These are phyloP conservation scores for Solanum hybrid DNA, from an alignment of 305 asterid genomes.

Conservation along the genomic window DNA sequence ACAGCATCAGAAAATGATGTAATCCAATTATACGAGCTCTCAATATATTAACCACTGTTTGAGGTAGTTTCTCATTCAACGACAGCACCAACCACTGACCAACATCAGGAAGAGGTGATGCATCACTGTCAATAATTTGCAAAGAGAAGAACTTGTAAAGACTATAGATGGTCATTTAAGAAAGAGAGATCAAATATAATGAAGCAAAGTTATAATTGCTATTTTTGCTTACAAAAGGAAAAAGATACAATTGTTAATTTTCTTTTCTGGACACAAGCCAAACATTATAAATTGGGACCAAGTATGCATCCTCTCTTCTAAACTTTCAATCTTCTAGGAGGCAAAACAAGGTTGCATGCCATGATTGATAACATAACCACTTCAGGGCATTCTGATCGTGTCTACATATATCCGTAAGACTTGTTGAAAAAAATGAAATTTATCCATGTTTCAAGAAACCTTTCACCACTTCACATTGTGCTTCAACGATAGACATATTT, in stretches of 20 bases:
- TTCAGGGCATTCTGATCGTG: background rate
- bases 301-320: background rate
- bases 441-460: background rate
- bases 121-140: slow-evolving; percentile 32
- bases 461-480: background rate
- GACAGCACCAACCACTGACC: slow-evolving; percentile 95
- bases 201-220: background rate
- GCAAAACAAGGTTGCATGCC: background rate
- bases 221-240: background rate
- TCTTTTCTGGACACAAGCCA: background rate
- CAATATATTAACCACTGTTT: slow-evolving; percentile 41
- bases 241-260: background rate
- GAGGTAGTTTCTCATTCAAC: slow-evolving; percentile 72
- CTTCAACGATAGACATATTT: background rate
- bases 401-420: background rate
- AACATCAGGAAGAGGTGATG: slow-evolving; percentile 87
- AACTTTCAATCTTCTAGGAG: background rate
- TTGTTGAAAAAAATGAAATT: background rate
- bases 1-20: slow-evolving; percentile 93
- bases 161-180: background rate
- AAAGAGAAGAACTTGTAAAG: background rate
- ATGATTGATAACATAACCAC: background rate
- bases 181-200: background rate
- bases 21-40: slow-evolving; percentile 82
- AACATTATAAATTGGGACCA: background rate